These are phyloP conservation scores for Oryza longistaminata DNA, from an alignment of 176 grass and related monocot species.

Conservation along the genomic window DNA sequence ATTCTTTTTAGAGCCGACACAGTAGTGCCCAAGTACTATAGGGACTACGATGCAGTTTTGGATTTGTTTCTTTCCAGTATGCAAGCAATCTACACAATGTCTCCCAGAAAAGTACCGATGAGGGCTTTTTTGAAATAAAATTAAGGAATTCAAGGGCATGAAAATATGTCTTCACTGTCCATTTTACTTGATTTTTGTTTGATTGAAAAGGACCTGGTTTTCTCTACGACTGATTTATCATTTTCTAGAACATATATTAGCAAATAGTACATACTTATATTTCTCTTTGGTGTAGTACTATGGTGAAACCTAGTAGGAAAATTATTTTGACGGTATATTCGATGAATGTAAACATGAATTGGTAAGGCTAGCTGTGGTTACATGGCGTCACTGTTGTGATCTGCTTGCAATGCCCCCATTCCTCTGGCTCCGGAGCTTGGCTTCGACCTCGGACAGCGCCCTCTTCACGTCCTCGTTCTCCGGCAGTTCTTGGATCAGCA, in stretches of 20 bases:
- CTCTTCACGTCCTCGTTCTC: slow-evolving; percentile 79
- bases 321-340: not conserved
- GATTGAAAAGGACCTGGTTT: not conserved
- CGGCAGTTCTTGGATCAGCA: slow-evolving; percentile 76
- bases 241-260: not conserved
- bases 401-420: slow-evolving; percentile 24
- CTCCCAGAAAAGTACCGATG: too few species aligned
- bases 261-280: not conserved
- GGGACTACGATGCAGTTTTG: slow-evolving; percentile 1
- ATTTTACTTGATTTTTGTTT: not conserved
- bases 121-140: too few species aligned
- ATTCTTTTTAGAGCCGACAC: slow-evolving; percentile 29
- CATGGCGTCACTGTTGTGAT: slow-evolving; percentile 41
- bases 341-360: not conserved
- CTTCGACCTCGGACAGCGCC: slow-evolving; percentile 65
- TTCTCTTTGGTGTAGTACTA: not conserved
- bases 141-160: too few species aligned
- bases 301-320: not conserved
- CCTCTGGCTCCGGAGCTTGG: slow-evolving; percentile 56
- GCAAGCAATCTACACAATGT: not conserved
- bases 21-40: slow-evolving; percentile 1
- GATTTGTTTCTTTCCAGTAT: not conserved
- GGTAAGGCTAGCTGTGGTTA: slow-evolving; percentile 18
- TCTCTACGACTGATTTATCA: not conserved
- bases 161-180: not conserved